Base-by-base conservation (phyloP, 2,329 filamentous ascomycete genomes). In the Aspergillus niger region DNA sequence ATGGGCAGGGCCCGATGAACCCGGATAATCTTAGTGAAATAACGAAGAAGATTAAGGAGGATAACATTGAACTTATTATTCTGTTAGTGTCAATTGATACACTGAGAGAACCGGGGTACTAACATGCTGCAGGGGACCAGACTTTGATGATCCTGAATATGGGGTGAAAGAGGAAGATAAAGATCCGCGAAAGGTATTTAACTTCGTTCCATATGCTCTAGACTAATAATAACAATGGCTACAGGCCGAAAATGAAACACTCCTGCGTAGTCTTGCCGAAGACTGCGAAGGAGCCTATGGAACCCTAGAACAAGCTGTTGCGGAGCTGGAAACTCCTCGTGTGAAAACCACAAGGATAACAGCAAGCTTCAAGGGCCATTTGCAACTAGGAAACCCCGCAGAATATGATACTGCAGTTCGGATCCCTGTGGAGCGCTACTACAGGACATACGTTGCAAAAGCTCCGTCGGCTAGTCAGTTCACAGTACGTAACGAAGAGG, bases 121-220 rank as follows among this genome's bases (percentile, higher is more conserved):
- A 74, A 76, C 60, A 22, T 32, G 30, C 22, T 47, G 3, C 60
- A 93, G 90, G 57, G 95, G 95, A 13, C 86, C 96, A 17, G 95
- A 99, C 74, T 98, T 99, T 75, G 92, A 99, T 72, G 92, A 97
- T 73, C 74, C 86, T 1, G 92, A 96, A 2, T 97, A 89, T 71
- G 93, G 93, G 44, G 91, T 91, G 72, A 96, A 96, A 74, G 94
- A 98, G 77, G 92, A 97, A 74, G 86, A 90, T 65, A 99, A 99
- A 73, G 79, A 88, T 17, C 66, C 74, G 0, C 73, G 76, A 55
- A 98, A 98, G 82, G 88, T 89, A 70, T 43, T 56, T 41, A 11
- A 5, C 8, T 47, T 3, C 13, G 4, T 6, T 15, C 30, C 41
- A 20, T 2, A 17, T 8, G 2, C 2, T n/a, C 15, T 17, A 8